phyloP scores from a whole-genome alignment of 768 basidiomycete species.

The Collybia nuda region DNA sequence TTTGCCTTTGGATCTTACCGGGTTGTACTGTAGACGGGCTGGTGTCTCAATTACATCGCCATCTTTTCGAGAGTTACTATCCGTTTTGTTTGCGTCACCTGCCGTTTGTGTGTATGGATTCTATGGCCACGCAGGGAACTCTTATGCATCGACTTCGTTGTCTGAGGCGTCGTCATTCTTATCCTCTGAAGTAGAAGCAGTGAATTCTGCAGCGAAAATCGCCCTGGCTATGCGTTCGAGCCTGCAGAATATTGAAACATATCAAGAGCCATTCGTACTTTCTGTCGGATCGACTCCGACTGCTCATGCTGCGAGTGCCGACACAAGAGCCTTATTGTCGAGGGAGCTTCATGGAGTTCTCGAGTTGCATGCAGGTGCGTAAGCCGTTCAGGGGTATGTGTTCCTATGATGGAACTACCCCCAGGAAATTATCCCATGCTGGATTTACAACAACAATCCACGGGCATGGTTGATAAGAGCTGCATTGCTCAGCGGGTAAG shows the following conservation, averaged over 20 bases:
- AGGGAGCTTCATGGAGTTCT: slow-evolving; percentile 56
- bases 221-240: slow-evolving; percentile 47
- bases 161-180: slow-evolving; percentile 66
- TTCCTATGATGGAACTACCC: neutral
- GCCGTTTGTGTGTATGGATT: slow-evolving; percentile 74
- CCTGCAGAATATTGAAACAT: slow-evolving; percentile 26
- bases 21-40: slow-evolving; percentile 55
- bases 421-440: slow-evolving; percentile 79
- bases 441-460: slow-evolving; percentile 83
- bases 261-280: slow-evolving; percentile 59
- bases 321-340: slow-evolving; percentile 42
- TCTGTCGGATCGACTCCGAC: slow-evolving; percentile 89
- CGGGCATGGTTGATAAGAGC: slow-evolving; percentile 54
- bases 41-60: slow-evolving; percentile 57
- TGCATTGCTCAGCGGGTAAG: slow-evolving; percentile 68
- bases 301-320: slow-evolving; percentile 71
- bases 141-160: slow-evolving; percentile 74
- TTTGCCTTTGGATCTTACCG: neutral
- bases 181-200: slow-evolving; percentile 67
- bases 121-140: slow-evolving; percentile 77
- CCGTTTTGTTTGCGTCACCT: slow-evolving; percentile 49
- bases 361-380: slow-evolving; percentile 74
- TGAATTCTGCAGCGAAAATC: slow-evolving; percentile 62
- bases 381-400: neutral
- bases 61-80: slow-evolving; percentile 55